These are phyloP conservation scores for Didymella exigua DNA, from an alignment of 2,329 filamentous ascomycete genomes.

Conservation along the genomic window DNA sequence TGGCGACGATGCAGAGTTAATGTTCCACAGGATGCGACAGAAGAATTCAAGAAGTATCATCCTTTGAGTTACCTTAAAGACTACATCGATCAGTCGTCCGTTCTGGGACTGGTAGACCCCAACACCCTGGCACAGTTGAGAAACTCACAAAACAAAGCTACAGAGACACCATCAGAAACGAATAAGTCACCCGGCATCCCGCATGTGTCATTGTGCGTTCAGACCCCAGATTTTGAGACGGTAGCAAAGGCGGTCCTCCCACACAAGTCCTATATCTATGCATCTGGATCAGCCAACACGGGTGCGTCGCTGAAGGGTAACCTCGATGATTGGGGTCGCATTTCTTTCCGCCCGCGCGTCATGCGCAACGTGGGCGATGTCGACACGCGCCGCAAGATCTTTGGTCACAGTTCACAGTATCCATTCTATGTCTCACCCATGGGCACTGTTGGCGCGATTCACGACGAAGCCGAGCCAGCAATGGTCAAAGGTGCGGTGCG, in stretches of 20 bases:
- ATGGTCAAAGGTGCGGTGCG: conserved; percentile 44
- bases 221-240: conserved; percentile 41
- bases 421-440: conserved; percentile 51
- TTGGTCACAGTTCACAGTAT: conserved; percentile 42
- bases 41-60: conserved; percentile 46
- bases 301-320: conserved; percentile 41
- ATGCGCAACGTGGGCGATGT: conserved; percentile 45
- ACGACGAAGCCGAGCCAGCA: conserved; percentile 45
- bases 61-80: conserved; percentile 39
- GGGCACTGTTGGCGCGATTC: conserved; percentile 45
- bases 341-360: conserved; percentile 45
- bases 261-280: conserved; percentile 43
- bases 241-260: conserved; percentile 41
- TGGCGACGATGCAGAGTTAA: conserved; percentile 11
- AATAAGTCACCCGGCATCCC: conserved; percentile 33
- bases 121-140: conserved; percentile 39
- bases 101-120: conserved; percentile 39
- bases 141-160: conserved; percentile 28
- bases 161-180: conserved; percentile 24
- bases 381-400: conserved; percentile 38
- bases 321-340: conserved; percentile 42
- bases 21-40: conserved; percentile 38
- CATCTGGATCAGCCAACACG: conserved; percentile 44
- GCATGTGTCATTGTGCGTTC: conserved; percentile 39
- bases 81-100: conserved; percentile 33